Conservation (phyloP, 2,329 filamentous ascomycete genomes). For the Aspergillus brunneoviolaceus region DNA sequence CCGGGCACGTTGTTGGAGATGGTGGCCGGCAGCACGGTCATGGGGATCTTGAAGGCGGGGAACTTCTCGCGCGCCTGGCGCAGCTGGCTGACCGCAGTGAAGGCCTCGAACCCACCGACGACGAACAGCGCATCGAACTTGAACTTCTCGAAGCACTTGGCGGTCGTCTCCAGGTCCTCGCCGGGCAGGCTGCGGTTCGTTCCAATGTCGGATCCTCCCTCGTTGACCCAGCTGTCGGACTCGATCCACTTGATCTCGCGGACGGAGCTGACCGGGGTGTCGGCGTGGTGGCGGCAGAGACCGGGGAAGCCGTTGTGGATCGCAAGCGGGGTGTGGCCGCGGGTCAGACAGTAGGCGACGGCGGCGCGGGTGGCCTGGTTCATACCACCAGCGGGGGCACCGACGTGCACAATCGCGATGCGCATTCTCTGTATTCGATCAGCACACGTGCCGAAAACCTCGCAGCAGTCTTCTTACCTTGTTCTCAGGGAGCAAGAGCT, state of each 20-base stretch:
- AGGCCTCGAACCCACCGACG: slow-evolving; percentile 94
- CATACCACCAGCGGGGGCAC: slow-evolving; percentile 95
- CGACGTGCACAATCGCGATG: slow-evolving; percentile 94
- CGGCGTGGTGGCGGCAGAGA: slow-evolving; percentile 83
- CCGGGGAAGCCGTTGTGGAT: slow-evolving; percentile 98
- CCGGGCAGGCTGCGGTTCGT: slow-evolving; percentile 91
- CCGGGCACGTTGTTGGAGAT: slow-evolving; percentile 98
- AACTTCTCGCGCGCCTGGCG: slow-evolving; percentile 76
- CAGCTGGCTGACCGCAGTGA: slow-evolving; percentile 85
- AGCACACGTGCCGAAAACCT: slow-evolving; percentile 19
- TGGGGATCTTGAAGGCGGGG: slow-evolving; percentile 85
- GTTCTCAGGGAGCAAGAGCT: slow-evolving; percentile 65
- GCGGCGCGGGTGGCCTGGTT: slow-evolving; percentile 93
- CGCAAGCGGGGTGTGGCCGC: slow-evolving; percentile 88
- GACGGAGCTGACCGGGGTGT: slow-evolving; percentile 78
- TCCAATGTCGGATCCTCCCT: slow-evolving; percentile 95
- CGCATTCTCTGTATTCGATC: slow-evolving; percentile 67
- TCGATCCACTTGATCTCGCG: slow-evolving; percentile 89
- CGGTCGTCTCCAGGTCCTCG: slow-evolving; percentile 81
- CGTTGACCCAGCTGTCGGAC: slow-evolving; percentile 91
- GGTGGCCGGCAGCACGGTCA: slow-evolving; percentile 89
- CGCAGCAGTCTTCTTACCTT: slow-evolving; percentile 55
- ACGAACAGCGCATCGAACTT: slow-evolving; percentile 89
- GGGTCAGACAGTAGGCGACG: slow-evolving; percentile 85
- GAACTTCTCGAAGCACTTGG: slow-evolving; percentile 79